Conservation (phyloP, 495 filamentous ascomycete species). For the Penicillium herquei region DNA sequence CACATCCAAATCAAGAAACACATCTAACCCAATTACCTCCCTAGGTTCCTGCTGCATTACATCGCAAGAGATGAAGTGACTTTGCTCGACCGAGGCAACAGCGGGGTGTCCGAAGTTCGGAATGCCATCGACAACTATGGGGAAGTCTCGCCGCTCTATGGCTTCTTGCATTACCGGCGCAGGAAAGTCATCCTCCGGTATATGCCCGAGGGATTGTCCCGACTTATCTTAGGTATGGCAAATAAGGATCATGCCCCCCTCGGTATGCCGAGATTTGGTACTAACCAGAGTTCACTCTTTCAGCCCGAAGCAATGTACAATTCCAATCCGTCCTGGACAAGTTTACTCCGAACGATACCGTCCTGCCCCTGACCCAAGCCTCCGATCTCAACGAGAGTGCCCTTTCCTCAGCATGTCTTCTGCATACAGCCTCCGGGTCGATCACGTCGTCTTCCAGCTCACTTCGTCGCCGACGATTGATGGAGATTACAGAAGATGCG, state of each 20-base stretch:
- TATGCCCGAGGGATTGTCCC: slow-evolving; percentile 83
- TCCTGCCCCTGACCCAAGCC: slow-evolving; percentile 66
- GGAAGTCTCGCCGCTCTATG: slow-evolving; percentile 85
- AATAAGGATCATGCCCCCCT: background rate
- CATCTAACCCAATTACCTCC: slow-evolving; percentile 6
- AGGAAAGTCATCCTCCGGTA: slow-evolving; percentile 91
- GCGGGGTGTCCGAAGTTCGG: slow-evolving; percentile 82
- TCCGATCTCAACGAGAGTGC: slow-evolving; percentile 84
- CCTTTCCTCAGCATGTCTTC: slow-evolving; percentile 81
- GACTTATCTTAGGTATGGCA: slow-evolving; percentile 80
- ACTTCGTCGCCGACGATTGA: slow-evolving; percentile 68
- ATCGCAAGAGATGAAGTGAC: slow-evolving; percentile 83
- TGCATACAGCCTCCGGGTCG: slow-evolving; percentile 86
- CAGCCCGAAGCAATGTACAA: slow-evolving; percentile 92
- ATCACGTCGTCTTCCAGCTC: slow-evolving; percentile 84
- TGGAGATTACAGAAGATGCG: slow-evolving; percentile 85
- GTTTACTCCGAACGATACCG: slow-evolving; percentile 84
- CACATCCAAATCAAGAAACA: background rate
- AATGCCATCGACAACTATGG: slow-evolving; percentile 73
- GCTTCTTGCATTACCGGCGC: slow-evolving; percentile 85
- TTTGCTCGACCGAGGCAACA: slow-evolving; percentile 71
- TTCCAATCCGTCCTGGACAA: slow-evolving; percentile 82
- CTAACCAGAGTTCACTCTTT: background rate
- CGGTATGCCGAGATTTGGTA: background rate
- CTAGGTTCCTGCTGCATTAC: slow-evolving; percentile 94